phyloP scores from a whole-genome alignment of 2,329 filamentous ascomycete genomes.

The Cordyceps tenuipes region DNA sequence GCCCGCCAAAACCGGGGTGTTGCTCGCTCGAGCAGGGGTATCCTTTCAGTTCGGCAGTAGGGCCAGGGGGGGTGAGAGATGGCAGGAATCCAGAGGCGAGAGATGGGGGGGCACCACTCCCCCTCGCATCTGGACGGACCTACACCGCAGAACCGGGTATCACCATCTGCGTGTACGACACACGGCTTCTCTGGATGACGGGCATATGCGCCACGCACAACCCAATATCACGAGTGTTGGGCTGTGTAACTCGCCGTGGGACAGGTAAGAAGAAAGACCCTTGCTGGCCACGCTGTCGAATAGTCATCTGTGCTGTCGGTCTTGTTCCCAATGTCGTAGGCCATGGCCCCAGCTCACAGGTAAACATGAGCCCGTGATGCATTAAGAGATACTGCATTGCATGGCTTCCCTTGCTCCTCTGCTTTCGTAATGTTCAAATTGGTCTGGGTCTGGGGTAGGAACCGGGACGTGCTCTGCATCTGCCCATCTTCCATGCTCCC shows the following conservation, averaged over 20 bases:
- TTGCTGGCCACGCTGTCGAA: not conserved
- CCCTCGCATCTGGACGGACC: not conserved
- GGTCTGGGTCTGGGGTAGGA: not conserved
- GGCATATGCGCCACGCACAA: not conserved
- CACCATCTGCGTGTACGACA: not conserved
- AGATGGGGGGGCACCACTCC: not conserved
- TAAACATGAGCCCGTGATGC: not conserved
- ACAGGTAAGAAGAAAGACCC: not conserved
- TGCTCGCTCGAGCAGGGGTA: not conserved
- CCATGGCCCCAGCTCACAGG: too few relatives aligned
- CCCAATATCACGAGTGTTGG: not conserved
- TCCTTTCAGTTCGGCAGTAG: not conserved
- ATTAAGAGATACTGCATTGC: not conserved
- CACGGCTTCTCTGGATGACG: not conserved
- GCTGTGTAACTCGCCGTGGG: not conserved
- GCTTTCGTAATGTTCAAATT: not conserved
- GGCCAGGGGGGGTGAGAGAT: not conserved
- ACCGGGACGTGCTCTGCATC: not conserved
- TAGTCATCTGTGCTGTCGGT: too few relatives aligned
- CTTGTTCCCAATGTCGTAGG: too few relatives aligned
- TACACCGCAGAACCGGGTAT: not conserved
- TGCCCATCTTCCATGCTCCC: not conserved
- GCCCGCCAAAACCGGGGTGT: not conserved
- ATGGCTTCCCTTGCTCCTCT: not conserved
- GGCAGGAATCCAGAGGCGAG: not conserved